Conservation (phyloP, 2,329 filamentous ascomycete species). For the Cyphellophora attinorum region DNA sequence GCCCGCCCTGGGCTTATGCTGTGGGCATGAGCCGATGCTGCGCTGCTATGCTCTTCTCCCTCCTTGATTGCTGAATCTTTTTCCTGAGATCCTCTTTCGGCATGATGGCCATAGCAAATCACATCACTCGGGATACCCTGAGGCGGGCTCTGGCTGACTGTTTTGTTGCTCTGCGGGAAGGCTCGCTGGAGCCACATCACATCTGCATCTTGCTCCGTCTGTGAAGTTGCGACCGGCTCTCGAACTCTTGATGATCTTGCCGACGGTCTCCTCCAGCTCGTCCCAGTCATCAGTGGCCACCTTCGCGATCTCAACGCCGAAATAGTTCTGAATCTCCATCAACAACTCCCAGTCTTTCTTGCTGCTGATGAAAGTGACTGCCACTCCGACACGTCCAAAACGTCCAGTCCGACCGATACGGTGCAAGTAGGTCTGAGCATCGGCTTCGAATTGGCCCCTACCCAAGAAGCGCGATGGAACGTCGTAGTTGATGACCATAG, state of each 20-base stretch:
- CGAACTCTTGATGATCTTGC: slow-evolving; percentile 62
- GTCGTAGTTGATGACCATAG: slow-evolving; percentile 96
- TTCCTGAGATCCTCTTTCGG: too few species aligned
- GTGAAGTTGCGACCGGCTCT: slow-evolving; percentile 31
- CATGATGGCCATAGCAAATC: too few species aligned
- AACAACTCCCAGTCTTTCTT: slow-evolving; percentile 71
- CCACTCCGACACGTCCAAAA: slow-evolving; percentile 92
- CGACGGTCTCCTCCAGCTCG: slow-evolving; percentile 70
- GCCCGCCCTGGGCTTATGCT: too few species aligned
- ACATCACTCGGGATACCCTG: too few species aligned
- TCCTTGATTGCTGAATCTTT: too few species aligned
- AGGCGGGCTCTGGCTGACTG: too few species aligned
- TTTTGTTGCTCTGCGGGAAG: too few species aligned
- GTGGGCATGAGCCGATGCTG: too few species aligned
- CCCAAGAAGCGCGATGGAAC: slow-evolving; percentile 35
- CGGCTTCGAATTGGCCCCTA: slow-evolving; percentile 42
- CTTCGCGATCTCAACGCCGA: slow-evolving; percentile 69
- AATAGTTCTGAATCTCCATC: slow-evolving; percentile 68
- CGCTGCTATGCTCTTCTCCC: too few species aligned
- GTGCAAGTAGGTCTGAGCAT: slow-evolving; percentile 93
- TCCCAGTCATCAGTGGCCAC: slow-evolving; percentile 88
- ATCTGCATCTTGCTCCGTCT: slow-evolving; percentile 16
- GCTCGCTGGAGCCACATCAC: too few species aligned
- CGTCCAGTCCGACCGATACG: slow-evolving; percentile 94
- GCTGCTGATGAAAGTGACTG: slow-evolving; percentile 89